Evolutionary conservation across 1,284 basidiomycete genomes (phyloP), one percentile per base, ranked within the genome.

Genomic region (Golubevia pallescens): DNA sequence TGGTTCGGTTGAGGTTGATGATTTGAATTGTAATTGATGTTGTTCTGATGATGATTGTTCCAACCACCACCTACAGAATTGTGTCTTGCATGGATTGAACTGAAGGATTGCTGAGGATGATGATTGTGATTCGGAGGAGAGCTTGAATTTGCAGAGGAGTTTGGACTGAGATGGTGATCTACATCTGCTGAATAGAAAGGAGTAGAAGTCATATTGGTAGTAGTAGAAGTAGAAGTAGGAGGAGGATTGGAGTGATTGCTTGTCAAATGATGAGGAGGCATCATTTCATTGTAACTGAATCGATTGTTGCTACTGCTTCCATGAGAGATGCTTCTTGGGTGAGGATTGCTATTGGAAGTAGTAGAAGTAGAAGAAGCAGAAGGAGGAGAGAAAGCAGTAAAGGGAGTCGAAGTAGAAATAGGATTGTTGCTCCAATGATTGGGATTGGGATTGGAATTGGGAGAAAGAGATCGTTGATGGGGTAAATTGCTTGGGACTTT

Each of bases 401-500:
- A 34, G 38, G 14, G 34, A 21, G 20, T 59, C 52, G 58, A 24
- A 24, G 28, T 59, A 51, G 28, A 28, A 28, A 28, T 54, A 19
- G 53, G 53, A 23, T 19, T 23, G 19, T 19, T 52, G 51, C 16
- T 14, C 51, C 16, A n/a, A 14, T 52, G 51, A 14, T n/a, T n/a
- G 16, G 51, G 16, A n/a, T n/a, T 14, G 16, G 16, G 51, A 14
- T 7, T 60, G 58, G 6, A 19, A 52, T 19, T 60, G 58, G 32
- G 53, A 23, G 4, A 52, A 52, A 38, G 58, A 61, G 73, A 34
- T 74, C 67, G 61, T 70, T 70, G 19, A 77, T 68, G 1, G n/a
- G 77, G 77, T 2, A 80, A 63, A 2, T 76, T 42, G 13, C 68
- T 66, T 1, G 77, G 77, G 1, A 80, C 77, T 42, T 80, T 78